Base-by-base conservation (phyloP, 345 rosid species). In the Gossypium turneri region DNA sequence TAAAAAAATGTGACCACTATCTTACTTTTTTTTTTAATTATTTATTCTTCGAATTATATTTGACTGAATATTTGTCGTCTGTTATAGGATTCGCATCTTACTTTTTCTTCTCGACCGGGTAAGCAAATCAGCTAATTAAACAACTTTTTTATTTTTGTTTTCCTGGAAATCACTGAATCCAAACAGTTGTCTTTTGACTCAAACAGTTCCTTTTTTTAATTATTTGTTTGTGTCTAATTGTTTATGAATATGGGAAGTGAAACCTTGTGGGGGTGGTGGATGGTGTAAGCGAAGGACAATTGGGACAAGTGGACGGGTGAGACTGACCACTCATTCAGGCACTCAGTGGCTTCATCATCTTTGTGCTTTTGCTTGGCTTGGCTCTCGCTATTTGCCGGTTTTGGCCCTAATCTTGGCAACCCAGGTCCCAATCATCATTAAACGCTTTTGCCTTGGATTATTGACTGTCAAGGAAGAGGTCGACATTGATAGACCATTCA, bases 401-500 rank as follows among this genome's bases (percentile, higher is more conserved):
- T 45, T 12, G 55, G 55, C 29, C n/a, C 7, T 19, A 48, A 51
- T 20, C 78, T 2, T 34, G 41, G 16, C 68, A 1, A 2, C 45
- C 25, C 59, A n/a, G 24, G 19, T n/a, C 22, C 51, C 12, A 12
- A 12, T 44, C 29, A n/a, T 20, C 13, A 38, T 29, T 20, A 34
- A 25, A 24, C 73, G 6, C 19, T 66, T 67, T 73, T 9, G 24
- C 66, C 83, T 72, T 41, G 75, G 10, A 61, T 70, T 76, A 74
- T 81, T 73, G 79, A 75, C 79, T 73, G 75, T 59, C 52, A 38
- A 62, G 61, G 55, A 38, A n/a, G 51, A 2, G 27, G 58, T 27
- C 7, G 79, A 75, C 78, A 74, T 43, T 44, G 64, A 75, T 76
- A 59, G 72, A 72, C 84, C 81, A 73, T 72, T 81, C 85, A 82